Base-by-base conservation (phyloP, 805 yeast species). In the Grigorovia transvaalensis region DNA sequence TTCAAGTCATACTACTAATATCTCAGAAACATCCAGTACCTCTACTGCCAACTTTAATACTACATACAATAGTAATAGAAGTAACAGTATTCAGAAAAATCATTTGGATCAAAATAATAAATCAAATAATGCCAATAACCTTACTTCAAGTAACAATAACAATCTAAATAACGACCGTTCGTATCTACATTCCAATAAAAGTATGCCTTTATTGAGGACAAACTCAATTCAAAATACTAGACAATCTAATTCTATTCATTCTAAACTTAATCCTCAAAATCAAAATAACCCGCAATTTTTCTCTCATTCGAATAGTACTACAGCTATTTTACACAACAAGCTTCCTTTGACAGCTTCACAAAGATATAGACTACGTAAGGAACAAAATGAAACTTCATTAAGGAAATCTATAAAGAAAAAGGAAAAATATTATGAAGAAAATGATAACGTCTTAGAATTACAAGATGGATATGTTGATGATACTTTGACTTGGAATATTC, bases 401-500 rank as follows among this genome's bases (percentile, higher is more conserved):
- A 63, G 71, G 46, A 56, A 63, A 15, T 56, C 69, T 8, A 58
- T 69, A 12, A 64, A 64, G 45, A 65, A 63, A 49, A 67, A 67
- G 46, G 76, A 73, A 51, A 63, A 68, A 53, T 68, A 58, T 52
- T 73, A 68, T 57, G 76, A 73, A 18, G 71, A 71, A 27, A 64
- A 61, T 30, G 67, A 54, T 45, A 30, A 51, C 19, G 47, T 54
- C 8, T 41, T 58, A 33, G 57, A 52, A 23, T 52, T 56, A 47
- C 56, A 57, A 50, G 62, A 57, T 38, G 59, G 57, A 38, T 74
- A 73, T 30, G 66, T 71, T 27, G 74, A 69, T 44, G 74, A 72
- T 51, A 66, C 73, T 0, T 50, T 71, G 15, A 74, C 77, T 51
- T 78, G 76, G 72, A 78, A 78, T 55, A 79, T 79, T 11, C 83